Evolutionary conservation across 805 yeast species (phyloP).

Genomic region (Hyphopichia homilentoma): DNA sequence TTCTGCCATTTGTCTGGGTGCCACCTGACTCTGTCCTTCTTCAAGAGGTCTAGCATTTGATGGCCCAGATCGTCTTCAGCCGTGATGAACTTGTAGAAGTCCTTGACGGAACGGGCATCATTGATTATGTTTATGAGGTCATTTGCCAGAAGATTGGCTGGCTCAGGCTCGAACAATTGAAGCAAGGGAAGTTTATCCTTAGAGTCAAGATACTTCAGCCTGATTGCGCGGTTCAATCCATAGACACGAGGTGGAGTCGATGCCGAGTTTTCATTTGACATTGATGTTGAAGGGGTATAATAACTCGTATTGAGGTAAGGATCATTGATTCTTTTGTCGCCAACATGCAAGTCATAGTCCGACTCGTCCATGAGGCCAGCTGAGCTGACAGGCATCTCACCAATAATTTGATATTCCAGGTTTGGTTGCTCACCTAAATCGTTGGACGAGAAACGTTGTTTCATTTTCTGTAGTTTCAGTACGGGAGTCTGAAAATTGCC

Average conservation of each 20-base stretch:
- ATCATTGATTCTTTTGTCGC: slow-evolving; percentile 35
- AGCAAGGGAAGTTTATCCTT: slow-evolving; percentile 8
- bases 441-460: slow-evolving; percentile 22
- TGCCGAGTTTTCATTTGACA: slow-evolving; percentile 1
- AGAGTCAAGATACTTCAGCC: slow-evolving; percentile 11
- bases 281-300: no score
- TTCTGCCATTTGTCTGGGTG: slow-evolving; percentile 64
- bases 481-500: slow-evolving; percentile 15
- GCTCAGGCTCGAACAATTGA: slow-evolving; percentile 8
- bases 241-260: no score
- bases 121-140: slow-evolving; percentile 10
- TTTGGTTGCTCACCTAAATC: slow-evolving; percentile 2
- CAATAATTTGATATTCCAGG: slow-evolving; percentile 21
- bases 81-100: slow-evolving; percentile 23
- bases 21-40: slow-evolving; percentile 58
- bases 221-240: slow-evolving; percentile 1
- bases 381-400: slow-evolving; percentile 28
- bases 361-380: slow-evolving; percentile 34
- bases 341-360: slow-evolving; percentile 28
- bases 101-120: slow-evolving; percentile 17
- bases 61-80: slow-evolving; percentile 7
- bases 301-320: slow-evolving; percentile 19
- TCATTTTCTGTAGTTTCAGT: slow-evolving; percentile 10
- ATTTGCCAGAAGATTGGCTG: slow-evolving; percentile 7
- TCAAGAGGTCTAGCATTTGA: slow-evolving; percentile 22